A percentile compares a stretch with the other conserved stretches of the same genome.
Conservation (phyloP, 164 flowering plant species). For the Saururus chinensis region DNA sequence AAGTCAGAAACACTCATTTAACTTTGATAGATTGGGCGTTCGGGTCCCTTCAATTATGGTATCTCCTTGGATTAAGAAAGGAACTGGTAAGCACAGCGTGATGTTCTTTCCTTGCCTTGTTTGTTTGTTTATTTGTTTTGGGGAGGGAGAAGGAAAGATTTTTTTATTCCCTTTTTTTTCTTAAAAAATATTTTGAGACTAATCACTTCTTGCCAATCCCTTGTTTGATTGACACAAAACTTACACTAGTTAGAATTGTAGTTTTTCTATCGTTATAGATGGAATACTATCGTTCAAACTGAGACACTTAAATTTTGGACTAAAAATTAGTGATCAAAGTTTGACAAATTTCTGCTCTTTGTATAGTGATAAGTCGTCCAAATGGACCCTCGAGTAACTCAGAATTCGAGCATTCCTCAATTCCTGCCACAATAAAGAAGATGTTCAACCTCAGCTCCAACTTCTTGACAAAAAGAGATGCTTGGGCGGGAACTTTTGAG, state of each 20-base stretch:
- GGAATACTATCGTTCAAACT: no score
- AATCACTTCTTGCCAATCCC: no score
- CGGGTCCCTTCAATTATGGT: conserved; percentile 93
- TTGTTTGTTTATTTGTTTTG: neutral
- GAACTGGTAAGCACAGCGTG: conserved; percentile 34
- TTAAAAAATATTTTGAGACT: no score
- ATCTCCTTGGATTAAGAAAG: conserved; percentile 97
- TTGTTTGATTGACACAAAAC: no score
- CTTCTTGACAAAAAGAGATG: conserved; percentile 88
- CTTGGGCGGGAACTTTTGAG: conserved; percentile 99
- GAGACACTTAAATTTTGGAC: no score
- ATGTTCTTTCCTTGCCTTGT: neutral
- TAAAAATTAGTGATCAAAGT: no score
- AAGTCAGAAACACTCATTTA: conserved; percentile 78
- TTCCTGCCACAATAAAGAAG: conserved; percentile 91
- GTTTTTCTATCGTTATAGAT: no score
- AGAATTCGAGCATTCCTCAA: conserved; percentile 87
- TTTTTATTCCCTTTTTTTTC: no score
- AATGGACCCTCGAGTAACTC: conserved; percentile 67
- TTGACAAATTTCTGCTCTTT: no score
- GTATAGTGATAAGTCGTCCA: conserved; percentile 58
- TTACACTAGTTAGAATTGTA: no score
- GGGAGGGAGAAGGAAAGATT: no score
- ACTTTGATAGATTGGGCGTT: conserved; percentile 84
- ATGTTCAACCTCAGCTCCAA: conserved; percentile 81